These are phyloP conservation scores for Bonia amplexicaulis DNA, from an alignment of 176 grass and related monocot genomes.

Conservation along the genomic window DNA sequence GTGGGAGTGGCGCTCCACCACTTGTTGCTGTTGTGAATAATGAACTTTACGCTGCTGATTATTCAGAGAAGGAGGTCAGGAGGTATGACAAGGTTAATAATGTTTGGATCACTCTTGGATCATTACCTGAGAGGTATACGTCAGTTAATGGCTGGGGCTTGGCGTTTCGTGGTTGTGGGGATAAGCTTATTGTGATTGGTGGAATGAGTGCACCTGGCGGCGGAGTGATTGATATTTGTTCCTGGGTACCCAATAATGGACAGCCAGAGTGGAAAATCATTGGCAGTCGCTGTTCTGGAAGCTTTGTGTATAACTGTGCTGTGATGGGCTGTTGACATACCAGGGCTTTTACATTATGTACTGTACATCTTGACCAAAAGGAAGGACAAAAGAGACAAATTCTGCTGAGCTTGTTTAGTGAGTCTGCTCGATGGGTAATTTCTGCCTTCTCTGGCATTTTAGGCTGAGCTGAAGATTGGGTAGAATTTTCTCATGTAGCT, in stretches of 20 bases:
- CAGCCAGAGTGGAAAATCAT: constrained; percentile 40
- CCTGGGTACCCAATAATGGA: constrained; percentile 38
- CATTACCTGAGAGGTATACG: constrained; percentile 40
- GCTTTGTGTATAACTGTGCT: constrained; percentile 59
- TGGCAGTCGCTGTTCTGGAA: constrained; percentile 30
- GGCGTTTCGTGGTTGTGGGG: constrained; percentile 47
- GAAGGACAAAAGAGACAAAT: constrained; percentile 28
- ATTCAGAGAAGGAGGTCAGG: constrained; percentile 32
- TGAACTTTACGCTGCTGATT: constrained; percentile 52
- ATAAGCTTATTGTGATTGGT: constrained; percentile 48
- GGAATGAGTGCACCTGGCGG: constrained; percentile 27
- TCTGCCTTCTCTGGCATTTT: constrained; percentile 39
- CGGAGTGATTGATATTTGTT: constrained; percentile 45
- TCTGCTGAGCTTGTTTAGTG: constrained; percentile 27
- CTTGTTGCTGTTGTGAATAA: constrained; percentile 58
- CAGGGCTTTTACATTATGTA: constrained; percentile 23
- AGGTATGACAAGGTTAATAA: constrained; percentile 47
- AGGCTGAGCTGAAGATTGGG: constrained; percentile 39
- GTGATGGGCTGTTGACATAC: constrained; percentile 61
- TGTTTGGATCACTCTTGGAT: constrained; percentile 44
- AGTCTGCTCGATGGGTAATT: constrained; percentile 36
- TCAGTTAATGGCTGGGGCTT: constrained; percentile 46
- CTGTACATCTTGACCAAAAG: constrained; percentile 46
- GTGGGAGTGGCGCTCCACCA: constrained; percentile 31
- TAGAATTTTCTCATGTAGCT: constrained; percentile 48